Evolutionary conservation across 148 eudicot genomes (phyloP).

Genomic region (Persicaria maculosa): DNA sequence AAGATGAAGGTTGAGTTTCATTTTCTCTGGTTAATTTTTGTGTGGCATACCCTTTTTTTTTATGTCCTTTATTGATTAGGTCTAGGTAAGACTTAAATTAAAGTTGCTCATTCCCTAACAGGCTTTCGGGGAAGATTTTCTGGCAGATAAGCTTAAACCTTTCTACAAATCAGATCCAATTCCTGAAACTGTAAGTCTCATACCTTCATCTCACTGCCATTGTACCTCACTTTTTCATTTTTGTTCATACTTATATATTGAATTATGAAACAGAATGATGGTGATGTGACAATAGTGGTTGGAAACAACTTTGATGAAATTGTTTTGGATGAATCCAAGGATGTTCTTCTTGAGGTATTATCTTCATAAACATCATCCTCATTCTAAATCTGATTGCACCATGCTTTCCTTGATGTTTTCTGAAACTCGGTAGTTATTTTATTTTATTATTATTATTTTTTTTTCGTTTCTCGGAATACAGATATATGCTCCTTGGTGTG

Average conservation of each 20-base stretch:
- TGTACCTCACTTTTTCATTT: background rate
- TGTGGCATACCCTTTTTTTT: background rate
- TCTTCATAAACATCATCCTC: background rate
- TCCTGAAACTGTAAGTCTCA: constrained; percentile 66
- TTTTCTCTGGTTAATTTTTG: no score
- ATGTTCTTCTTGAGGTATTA: constrained; percentile 89
- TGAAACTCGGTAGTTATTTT: background rate
- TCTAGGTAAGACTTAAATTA: background rate
- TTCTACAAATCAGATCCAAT: constrained; percentile 86
- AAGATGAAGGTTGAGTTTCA: constrained; percentile 49
- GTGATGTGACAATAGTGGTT: constrained; percentile 83
- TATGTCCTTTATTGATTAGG: background rate
- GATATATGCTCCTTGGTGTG: constrained; percentile 97
- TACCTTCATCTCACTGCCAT: background rate
- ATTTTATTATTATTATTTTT: background rate
- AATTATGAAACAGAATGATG: constrained; percentile 58
- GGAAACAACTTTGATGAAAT: constrained; percentile 86
- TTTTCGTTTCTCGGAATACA: constrained; percentile 17
- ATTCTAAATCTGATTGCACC: background rate
- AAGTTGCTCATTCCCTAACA: constrained; percentile 15
- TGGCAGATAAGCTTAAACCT: constrained; percentile 80
- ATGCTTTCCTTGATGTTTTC: constrained; percentile 1
- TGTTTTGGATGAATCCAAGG: constrained; percentile 91
- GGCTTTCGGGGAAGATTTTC: constrained; percentile 65
- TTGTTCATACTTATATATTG: constrained; percentile 10